Percentiles rank a stretch among this genome's conserved stretches.
phyloP scores from a whole-genome alignment of 495 filamentous ascomycete genomes.

The Polyplosphaeria fusca region DNA sequence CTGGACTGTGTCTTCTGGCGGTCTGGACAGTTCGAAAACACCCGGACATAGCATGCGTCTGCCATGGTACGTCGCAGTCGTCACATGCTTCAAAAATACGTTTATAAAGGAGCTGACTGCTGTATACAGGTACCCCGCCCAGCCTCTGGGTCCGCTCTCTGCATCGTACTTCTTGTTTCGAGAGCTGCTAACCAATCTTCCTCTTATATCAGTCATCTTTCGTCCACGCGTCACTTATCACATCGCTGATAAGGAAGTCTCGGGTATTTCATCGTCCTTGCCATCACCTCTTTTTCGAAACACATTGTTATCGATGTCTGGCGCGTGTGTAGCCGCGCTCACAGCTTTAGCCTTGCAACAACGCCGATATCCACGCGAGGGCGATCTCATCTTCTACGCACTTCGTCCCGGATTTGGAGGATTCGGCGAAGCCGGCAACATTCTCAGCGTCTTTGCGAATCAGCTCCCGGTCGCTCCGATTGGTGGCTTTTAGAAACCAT shows the following conservation, averaged over 20 bases:
- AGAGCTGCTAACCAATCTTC: background rate
- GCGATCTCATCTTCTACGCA: constrained; percentile 25
- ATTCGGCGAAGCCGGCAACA: constrained; percentile 24
- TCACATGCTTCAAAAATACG: too few species aligned
- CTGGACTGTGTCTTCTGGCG: constrained; percentile 4
- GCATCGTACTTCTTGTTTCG: too few species aligned
- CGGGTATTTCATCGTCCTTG: constrained; percentile 15
- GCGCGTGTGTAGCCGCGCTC: constrained; percentile 6
- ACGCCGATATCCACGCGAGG: constrained; percentile 15
- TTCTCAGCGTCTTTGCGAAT: constrained; percentile 6
- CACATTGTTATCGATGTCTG: constrained; percentile 8
- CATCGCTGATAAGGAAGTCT: background rate
- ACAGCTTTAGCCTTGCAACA: constrained; percentile 22
- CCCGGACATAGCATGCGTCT: constrained; percentile 23
- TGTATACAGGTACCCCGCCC: too few species aligned
- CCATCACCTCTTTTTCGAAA: constrained; percentile 23
- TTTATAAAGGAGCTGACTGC: too few species aligned
- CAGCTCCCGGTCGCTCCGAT: too few species aligned
- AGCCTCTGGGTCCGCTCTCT: too few species aligned
- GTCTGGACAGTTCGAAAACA: background rate
- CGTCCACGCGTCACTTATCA: background rate
- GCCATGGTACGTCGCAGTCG: too few species aligned
- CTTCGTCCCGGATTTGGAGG: constrained; percentile 10
- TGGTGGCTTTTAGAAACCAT: too few species aligned
- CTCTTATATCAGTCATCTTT: constrained; percentile 9